A percentile compares a stretch with the other conserved stretches of the same genome.
These are phyloP conservation scores for Echium plantagineum DNA, from an alignment of 257 asterid genomes.

Conservation along the genomic window DNA sequence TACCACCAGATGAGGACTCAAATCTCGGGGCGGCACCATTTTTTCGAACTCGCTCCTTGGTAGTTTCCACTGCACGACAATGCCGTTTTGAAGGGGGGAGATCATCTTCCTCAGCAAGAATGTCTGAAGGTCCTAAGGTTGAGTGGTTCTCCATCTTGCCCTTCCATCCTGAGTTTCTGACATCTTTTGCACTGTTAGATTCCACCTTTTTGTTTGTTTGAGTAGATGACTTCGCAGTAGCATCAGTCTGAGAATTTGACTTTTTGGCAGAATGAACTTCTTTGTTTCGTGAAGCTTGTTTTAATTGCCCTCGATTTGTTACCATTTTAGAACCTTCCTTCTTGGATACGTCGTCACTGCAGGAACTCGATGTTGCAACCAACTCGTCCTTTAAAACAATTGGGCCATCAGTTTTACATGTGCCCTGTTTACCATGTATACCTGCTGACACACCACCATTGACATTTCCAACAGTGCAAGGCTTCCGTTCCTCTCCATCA, in stretches of 20 bases:
- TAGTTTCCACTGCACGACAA: slow-evolving; percentile 38
- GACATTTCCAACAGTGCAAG: slow-evolving; percentile 18
- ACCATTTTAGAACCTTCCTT: slow-evolving; percentile 35
- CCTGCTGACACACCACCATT: slow-evolving; percentile 23
- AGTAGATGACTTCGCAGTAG: slow-evolving; percentile 18
- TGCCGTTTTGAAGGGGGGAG: slow-evolving; percentile 64
- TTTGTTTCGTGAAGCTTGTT: slow-evolving; percentile 18
- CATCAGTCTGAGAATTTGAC: slow-evolving; percentile 30
- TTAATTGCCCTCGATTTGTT: slow-evolving; percentile 35
- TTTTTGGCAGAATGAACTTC: slow-evolving; percentile 34
- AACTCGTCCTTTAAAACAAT: slow-evolving; percentile 26
- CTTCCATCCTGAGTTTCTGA: slow-evolving; percentile 21
- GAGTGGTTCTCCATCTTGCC: slow-evolving; percentile 27
- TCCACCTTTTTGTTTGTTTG: slow-evolving; percentile 27
- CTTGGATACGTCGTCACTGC: slow-evolving; percentile 12
- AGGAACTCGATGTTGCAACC: slow-evolving; percentile 19
- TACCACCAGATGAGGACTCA: slow-evolving; percentile 23
- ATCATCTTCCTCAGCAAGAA: slow-evolving; percentile 46
- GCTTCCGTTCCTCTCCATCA: slow-evolving; percentile 22
- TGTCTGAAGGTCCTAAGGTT: slow-evolving; percentile 22
- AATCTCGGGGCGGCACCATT: slow-evolving; percentile 26
- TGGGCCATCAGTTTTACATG: slow-evolving; percentile 18
- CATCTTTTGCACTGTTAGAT: slow-evolving; percentile 19
- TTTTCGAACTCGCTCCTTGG: slow-evolving; percentile 28
- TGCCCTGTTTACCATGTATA: slow-evolving; percentile 22